Base-by-base conservation (phyloP, 495 filamentous ascomycete species). In the Penicillium pancosmium region DNA sequence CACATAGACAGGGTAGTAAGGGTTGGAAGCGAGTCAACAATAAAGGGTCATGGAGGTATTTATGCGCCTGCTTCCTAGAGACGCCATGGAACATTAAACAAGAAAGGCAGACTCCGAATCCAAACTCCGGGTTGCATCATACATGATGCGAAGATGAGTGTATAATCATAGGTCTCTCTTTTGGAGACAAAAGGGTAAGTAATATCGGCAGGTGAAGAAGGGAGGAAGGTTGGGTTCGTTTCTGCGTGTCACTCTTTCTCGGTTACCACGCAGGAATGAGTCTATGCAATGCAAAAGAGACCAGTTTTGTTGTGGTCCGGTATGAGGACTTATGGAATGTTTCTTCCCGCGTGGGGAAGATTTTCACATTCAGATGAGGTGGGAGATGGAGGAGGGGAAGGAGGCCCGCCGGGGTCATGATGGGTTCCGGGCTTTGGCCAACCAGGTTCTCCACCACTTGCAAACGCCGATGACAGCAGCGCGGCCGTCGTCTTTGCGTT, bases 361-460 rank as follows among this genome's bases (percentile, higher is more conserved):
- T 31, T 23, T 25, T 48, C 19, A 48, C 11, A 48, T 48, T 48
- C 21, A 27, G 18, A 21, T 48, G 21, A 19, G 11, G 46, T 10
- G 6, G 3, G 21, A 31, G 36, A 4, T 10, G 15, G 36, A 38
- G 36, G 36, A n/a, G 36, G 46, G 21, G 19, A 10, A 5, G 21
- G 15, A 27, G 46, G 19, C 19, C 21, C 46, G 46, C 21, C 46
- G 46, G 27, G 5, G 56, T 67, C 31, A 54, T 64, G 41, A 64
- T 44, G 47, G 52, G 36, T 68, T 71, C 16, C 76, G 66, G 19
- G 74, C 75, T 63, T 74, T 79, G 40, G 69, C 59, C 36, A 88
- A 68, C 81, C 82, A 87, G 33, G 68, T 71, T 59, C 85, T 84
- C 86, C 86, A 89, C 82, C 84, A 87, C 49, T 70, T 68, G 61